Base-by-base conservation (phyloP, 2,329 filamentous ascomycete species). In the Neoascochyta sp. region DNA sequence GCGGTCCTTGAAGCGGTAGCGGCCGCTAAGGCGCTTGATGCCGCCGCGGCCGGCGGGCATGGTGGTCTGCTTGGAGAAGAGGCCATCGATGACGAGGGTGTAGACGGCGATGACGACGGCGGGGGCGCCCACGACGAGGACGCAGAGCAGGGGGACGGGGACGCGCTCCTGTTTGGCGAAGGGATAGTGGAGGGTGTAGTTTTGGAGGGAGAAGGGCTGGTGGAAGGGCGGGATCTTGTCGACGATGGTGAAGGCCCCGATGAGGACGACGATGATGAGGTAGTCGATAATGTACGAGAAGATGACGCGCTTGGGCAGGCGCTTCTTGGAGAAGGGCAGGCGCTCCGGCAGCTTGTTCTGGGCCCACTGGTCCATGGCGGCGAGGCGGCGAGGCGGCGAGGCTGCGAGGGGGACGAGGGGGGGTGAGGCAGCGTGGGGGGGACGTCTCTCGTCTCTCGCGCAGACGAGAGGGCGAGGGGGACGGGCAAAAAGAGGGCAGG, bases 281-380 rank as follows among this genome's bases (percentile, higher is more conserved):
- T 78, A 78, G 64, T 78, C 75, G 41, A 70, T 58, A 38, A 76
- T 68, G 49, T 78, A 75, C 71, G 72, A 75, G 46, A 75, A 65
- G 28, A 75, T 61, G 39, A 74, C 63, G 36, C 65, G 69, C 47
- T 69, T 66, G 26, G 64, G 62, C 24, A 75, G 60, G 18, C 64
- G 65, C 51, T 70, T 70, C 57, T 73, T 74, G 12, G 70, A 73
- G 57, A 75, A 75, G 23, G 70, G 70, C 43, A 74, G 59, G 47
- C 71, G 72, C 52, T 64, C 57, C 22, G 59, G 59, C 43, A 61
- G 57, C 52, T 62, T 54, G 27, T 56, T 56, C 29, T 49, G 51
- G 22, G 45, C 54, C 57, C 56, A 62, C 19, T 54, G 40, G 39
- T 62, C 54, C 58, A 62, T 62, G 29, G 27, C 32, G 39, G n/a